A percentile compares a stretch with the other conserved stretches of the same genome.
These are phyloP conservation scores for Gomphus bonarii DNA, from an alignment of 1,284 basidiomycete species.

Conservation along the genomic window DNA sequence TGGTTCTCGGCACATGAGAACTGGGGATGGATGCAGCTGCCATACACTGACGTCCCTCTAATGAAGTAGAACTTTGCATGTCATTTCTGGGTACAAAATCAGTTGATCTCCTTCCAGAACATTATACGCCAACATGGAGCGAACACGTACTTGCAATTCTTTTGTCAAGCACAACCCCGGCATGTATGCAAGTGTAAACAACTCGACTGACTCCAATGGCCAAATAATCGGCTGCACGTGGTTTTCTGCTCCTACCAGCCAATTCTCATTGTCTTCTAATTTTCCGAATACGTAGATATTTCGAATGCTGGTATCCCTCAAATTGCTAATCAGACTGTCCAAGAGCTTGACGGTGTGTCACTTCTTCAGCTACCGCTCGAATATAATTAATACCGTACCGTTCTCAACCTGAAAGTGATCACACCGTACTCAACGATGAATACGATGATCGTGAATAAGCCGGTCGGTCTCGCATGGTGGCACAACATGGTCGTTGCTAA, in stretches of 20 bases:
- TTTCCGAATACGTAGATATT: background rate
- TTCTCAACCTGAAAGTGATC: background rate
- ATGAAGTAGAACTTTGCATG: background rate
- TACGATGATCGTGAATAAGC: conserved; percentile 5
- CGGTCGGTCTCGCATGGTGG: conserved; percentile 7
- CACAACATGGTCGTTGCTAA: conserved; percentile 6
- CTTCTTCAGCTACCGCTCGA: background rate
- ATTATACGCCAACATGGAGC: conserved; percentile 7
- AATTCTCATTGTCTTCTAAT: background rate
- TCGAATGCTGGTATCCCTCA: conserved; percentile 6
- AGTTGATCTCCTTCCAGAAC: background rate
- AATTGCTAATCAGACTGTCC: conserved; percentile 1
- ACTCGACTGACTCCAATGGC: conserved; percentile 1
- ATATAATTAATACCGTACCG: too few species aligned
- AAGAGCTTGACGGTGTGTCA: conserved; percentile 4
- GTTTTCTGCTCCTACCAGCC: background rate
- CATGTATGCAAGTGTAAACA: conserved; percentile 8
- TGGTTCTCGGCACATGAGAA: conserved; percentile 8
- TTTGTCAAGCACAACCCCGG: background rate
- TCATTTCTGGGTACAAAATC: too few species aligned
- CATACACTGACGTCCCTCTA: conserved; percentile 3
- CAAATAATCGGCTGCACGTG: conserved; percentile 5
- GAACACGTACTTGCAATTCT: conserved; percentile 3
- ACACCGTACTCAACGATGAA: conserved; percentile 9
- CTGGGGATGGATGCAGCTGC: conserved; percentile 8